phyloP scores from a whole-genome alignment of 75 land plant genomes.

The Cunninghamia lanceolata region DNA sequence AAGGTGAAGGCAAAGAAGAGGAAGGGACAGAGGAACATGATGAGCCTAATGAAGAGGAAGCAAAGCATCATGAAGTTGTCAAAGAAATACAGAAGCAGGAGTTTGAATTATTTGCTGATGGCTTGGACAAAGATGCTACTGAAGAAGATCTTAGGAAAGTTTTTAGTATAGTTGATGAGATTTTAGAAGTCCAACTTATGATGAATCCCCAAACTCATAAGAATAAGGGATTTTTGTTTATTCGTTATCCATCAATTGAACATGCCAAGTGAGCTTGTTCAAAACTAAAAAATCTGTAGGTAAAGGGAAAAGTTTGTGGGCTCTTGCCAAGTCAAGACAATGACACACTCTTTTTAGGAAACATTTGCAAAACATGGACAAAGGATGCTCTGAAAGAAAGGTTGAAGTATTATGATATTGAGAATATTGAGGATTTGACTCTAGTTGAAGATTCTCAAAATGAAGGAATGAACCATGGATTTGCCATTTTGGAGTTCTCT shows the following conservation, averaged over 20 bases:
- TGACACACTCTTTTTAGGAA: constrained; percentile 59
- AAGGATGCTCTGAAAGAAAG: constrained; percentile 35
- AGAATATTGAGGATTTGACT: constrained; percentile 50
- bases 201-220: constrained; percentile 28
- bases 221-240: constrained; percentile 68
- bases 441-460: too few species aligned
- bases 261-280: constrained; percentile 41
- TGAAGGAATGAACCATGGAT: too few species aligned
- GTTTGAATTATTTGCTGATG: constrained; percentile 54
- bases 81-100: constrained; percentile 36
- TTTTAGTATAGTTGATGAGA: constrained; percentile 44
- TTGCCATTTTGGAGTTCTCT: too few species aligned
- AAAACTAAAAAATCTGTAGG: constrained; percentile 40
- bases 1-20: constrained; percentile 12
- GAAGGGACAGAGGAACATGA: too few species aligned
- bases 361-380: constrained; percentile 52
- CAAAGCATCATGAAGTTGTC: too few species aligned
- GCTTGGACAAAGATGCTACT: too few species aligned
- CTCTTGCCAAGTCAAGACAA: constrained; percentile 50
- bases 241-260: constrained; percentile 41
- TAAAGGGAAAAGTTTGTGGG: constrained; percentile 52
- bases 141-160: constrained; percentile 50
- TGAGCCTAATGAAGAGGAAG: too few species aligned
- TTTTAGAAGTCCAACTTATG: too few species aligned
- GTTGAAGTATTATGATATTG: too few species aligned